A percentile compares a stretch with the other conserved stretches of the same genome.
Evolutionary conservation across 2,329 filamentous ascomycete genomes (phyloP).

Genomic region (Ampelomyces quisqualis): DNA sequence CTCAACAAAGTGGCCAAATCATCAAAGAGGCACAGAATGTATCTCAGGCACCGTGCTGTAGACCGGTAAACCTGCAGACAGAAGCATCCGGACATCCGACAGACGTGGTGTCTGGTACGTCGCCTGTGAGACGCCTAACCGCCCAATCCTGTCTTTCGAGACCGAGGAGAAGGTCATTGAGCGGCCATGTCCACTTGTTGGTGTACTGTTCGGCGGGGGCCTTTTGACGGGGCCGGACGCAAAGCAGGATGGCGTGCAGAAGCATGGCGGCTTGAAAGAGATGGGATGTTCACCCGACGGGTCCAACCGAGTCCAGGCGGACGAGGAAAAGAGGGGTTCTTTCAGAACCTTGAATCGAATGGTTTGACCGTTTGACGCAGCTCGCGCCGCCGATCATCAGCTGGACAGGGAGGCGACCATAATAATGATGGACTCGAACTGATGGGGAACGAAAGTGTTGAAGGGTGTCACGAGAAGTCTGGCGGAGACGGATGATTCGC

Average conservation of each 20-base stretch:
- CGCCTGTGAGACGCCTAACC: no score
- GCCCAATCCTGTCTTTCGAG: no score
- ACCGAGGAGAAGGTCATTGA: no score
- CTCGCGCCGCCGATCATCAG: slow-evolving; percentile 21
- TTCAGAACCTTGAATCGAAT: slow-evolving; percentile 16
- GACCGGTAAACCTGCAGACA: no score
- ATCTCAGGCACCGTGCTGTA: no score
- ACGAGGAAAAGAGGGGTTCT: slow-evolving; percentile 30
- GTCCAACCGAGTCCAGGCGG: slow-evolving; percentile 32
- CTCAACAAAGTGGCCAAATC: slow-evolving; percentile 15
- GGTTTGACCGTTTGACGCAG: slow-evolving; percentile 9
- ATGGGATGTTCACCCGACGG: slow-evolving; percentile 21
- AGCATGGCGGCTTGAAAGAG: slow-evolving; percentile 30
- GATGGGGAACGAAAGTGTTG: slow-evolving; percentile 21
- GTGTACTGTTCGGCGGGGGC: slow-evolving; percentile 26
- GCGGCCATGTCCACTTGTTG: slow-evolving; percentile 20
- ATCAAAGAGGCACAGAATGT: slow-evolving; percentile 18
- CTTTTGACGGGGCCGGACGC: slow-evolving; percentile 37
- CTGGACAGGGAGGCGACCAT: slow-evolving; percentile 19
- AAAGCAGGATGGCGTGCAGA: slow-evolving; percentile 43
- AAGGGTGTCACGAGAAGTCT: slow-evolving; percentile 32
- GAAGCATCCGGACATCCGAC: no score
- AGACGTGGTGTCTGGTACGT: slow-evolving; percentile 6
- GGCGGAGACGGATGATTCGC: slow-evolving; percentile 36
- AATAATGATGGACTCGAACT: slow-evolving; percentile 25